Evolutionary conservation across 2,329 filamentous ascomycete species (phyloP).

Genomic region (Setomelanomma holmii): DNA sequence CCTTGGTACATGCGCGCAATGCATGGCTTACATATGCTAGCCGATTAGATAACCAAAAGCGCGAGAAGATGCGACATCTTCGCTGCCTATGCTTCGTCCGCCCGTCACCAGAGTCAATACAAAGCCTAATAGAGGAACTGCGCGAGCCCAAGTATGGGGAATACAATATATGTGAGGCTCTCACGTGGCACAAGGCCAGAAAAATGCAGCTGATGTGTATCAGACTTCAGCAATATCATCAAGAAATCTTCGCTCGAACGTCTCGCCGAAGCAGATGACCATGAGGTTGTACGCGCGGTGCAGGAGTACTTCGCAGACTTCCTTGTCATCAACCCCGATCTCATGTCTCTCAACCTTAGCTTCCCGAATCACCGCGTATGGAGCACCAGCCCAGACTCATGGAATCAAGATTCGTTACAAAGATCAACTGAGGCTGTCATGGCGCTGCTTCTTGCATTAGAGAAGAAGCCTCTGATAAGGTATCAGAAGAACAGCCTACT

Average conservation of each 20-base stretch:
- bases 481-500: slow-evolving; percentile 91
- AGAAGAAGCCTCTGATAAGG: slow-evolving; percentile 94
- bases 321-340: slow-evolving; percentile 90
- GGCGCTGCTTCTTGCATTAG: slow-evolving; percentile 83
- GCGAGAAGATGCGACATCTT: slow-evolving; percentile 98
- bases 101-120: slow-evolving; percentile 90
- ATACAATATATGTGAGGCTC: slow-evolving; percentile 76
- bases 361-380: slow-evolving; percentile 80
- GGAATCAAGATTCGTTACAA: slow-evolving; percentile 89
- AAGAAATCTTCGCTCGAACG: slow-evolving; percentile 96
- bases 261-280: slow-evolving; percentile 93
- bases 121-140: slow-evolving; percentile 92
- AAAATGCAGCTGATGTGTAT: slow-evolving; percentile 30
- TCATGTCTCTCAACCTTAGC: slow-evolving; percentile 80
- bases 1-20: slow-evolving; percentile 6
- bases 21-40: slow-evolving; percentile 42
- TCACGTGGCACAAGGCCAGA: neutral
- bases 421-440: slow-evolving; percentile 86
- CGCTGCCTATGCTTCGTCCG: slow-evolving; percentile 92
- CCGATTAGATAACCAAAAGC: slow-evolving; percentile 84
- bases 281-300: slow-evolving; percentile 92
- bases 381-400: slow-evolving; percentile 81
- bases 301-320: slow-evolving; percentile 98
- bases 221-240: slow-evolving; percentile 93
- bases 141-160: slow-evolving; percentile 97